These are phyloP conservation scores for Oryza nivara DNA, from an alignment of 176 grass and related monocot genomes.

Conservation along the genomic window DNA sequence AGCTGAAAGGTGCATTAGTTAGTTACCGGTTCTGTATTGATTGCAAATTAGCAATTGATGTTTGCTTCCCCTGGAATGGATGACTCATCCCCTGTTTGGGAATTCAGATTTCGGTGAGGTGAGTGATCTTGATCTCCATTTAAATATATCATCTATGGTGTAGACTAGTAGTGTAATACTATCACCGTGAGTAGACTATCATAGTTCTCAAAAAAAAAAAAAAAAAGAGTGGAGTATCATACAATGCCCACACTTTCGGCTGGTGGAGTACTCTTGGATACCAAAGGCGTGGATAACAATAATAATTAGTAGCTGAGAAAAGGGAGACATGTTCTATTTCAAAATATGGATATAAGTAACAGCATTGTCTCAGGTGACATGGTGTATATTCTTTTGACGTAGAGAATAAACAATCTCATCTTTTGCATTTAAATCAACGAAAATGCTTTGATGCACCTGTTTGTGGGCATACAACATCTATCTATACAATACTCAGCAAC, in stretches of 20 bases:
- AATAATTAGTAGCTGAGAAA: background rate
- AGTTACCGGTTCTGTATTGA: constrained; percentile 1
- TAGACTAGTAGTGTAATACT: background rate
- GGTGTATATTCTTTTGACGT: background rate
- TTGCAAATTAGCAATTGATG: constrained; percentile 34
- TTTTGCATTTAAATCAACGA: constrained; percentile 2
- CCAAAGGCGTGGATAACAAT: background rate
- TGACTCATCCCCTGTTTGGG: background rate
- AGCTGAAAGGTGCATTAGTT: background rate
- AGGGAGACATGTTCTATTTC: background rate
- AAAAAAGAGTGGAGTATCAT: too few species aligned
- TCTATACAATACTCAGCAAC: constrained; percentile 28
- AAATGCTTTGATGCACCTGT: constrained; percentile 11
- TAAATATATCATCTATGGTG: background rate
- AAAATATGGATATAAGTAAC: background rate
- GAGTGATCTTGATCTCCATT: background rate
- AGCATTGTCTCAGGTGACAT: background rate
- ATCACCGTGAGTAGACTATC: too few species aligned
- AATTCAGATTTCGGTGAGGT: constrained; percentile 26
- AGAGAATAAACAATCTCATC: background rate
- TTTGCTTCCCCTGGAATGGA: constrained; percentile 31
- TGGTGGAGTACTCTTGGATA: background rate
- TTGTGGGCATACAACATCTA: background rate
- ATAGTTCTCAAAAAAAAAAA: too few species aligned
- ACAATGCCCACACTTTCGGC: background rate